Evolutionary conservation across 169 alveolate species (phyloP).

Genomic region (Cryptosporidium baileyi): DNA sequence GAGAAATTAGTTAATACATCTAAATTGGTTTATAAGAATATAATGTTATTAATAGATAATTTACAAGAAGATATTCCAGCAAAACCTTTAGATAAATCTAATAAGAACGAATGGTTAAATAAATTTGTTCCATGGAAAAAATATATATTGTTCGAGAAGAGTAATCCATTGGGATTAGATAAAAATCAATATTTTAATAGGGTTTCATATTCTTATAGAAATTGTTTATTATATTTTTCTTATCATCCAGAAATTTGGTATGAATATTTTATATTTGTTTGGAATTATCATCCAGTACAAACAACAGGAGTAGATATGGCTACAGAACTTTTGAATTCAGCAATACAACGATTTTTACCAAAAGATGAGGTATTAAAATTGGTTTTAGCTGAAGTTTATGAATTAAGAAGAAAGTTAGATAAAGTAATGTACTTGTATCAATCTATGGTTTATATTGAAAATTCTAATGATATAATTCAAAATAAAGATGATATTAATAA

Average conservation of each 20-base stretch:
- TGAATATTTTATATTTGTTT: conserved; percentile 65
- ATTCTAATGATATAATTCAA: not conserved
- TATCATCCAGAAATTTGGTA: conserved; percentile 67
- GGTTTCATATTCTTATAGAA: conserved; percentile 50
- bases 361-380: conserved; percentile 56
- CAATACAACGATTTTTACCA: conserved; percentile 61
- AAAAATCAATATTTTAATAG: conserved; percentile 28
- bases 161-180: conserved; percentile 36
- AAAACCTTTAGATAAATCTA: conserved; percentile 31
- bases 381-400: conserved; percentile 64
- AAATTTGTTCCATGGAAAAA: conserved; percentile 55
- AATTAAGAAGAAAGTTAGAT: conserved; percentile 26
- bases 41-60: conserved; percentile 4
- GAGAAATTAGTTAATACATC: conserved; percentile 49
- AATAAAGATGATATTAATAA: not conserved
- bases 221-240: conserved; percentile 53
- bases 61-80: conserved; percentile 52
- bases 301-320: conserved; percentile 47
- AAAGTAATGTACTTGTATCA: conserved; percentile 28
- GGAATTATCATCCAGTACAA: conserved; percentile 57
- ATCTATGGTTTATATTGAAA: conserved; percentile 55
- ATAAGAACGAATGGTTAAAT: conserved; percentile 29
- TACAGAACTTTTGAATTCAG: conserved; percentile 25
- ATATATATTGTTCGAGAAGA: conserved; percentile 28
- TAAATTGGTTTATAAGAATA: conserved; percentile 39